Evolutionary conservation across 2,329 filamentous ascomycete species (phyloP).

Genomic region (Exophiala mesophila): DNA sequence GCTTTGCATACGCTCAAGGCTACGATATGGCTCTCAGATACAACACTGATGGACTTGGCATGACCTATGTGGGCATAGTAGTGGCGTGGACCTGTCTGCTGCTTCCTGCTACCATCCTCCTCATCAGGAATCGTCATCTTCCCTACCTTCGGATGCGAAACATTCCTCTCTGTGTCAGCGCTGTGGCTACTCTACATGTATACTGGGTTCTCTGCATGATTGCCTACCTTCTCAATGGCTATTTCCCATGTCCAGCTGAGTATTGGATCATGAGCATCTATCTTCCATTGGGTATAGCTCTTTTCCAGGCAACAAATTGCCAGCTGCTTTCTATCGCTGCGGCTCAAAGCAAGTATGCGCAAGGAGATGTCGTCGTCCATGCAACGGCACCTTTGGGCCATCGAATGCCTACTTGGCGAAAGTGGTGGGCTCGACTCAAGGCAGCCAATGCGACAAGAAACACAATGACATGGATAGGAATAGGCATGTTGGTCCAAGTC

Average conservation of each 20-base stretch:
- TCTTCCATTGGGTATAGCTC: constrained; percentile 59
- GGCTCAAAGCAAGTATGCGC: constrained; percentile 40
- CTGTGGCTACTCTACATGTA: constrained; percentile 36
- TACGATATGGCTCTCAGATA: constrained; percentile 24
- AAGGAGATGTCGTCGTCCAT: constrained; percentile 5
- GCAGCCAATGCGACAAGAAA: constrained; percentile 45
- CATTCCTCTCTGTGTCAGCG: constrained; percentile 34
- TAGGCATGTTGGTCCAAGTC: constrained; percentile 56
- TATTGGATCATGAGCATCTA: constrained; percentile 66
- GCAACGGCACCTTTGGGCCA: constrained; percentile 13
- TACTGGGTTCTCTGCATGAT: constrained; percentile 36
- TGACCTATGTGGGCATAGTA: constrained; percentile 24
- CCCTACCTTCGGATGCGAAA: constrained; percentile 37
- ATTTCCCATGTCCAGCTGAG: constrained; percentile 49
- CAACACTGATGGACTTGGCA: constrained; percentile 27
- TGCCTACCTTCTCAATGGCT: constrained; percentile 33
- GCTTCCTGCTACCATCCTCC: constrained; percentile 30
- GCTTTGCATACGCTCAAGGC: constrained; percentile 12
- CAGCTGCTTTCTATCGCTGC: constrained; percentile 57
- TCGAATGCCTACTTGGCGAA: constrained; percentile 26
- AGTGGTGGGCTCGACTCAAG: constrained; percentile 36
- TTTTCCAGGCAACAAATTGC: constrained; percentile 61
- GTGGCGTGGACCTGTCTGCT: constrained; percentile 33
- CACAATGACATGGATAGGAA: constrained; percentile 47
- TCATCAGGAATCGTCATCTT: constrained; percentile 31